Evolutionary conservation across 257 asterid species (phyloP), one percentile per base, ranked within the genome.

Genomic region (Petunia secreta): DNA sequence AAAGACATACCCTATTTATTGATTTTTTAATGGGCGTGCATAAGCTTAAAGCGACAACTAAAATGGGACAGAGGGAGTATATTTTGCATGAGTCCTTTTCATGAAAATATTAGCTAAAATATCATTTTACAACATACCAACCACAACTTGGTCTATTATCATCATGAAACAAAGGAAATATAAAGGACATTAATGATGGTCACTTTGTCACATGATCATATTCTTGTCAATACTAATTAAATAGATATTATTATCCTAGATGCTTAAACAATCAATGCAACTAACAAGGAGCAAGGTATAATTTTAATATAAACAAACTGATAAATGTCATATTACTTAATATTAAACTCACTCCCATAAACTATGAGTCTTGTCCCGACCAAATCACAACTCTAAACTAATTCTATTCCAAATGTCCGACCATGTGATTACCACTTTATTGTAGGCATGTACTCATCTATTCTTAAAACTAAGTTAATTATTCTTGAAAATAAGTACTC

Each of bases 191-290:
- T 71, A 48, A 48, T 48, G 13, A 48, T 71, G 60, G 44, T 46
- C 59, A 54, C n/a, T 54, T 54, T 54, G 6, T 54, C 77, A 71
- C 34, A 71, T 50, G 77, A 71, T 71, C 60, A 71, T 11, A 25
- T 71, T 71, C 60, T 71, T 71, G 62, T n/a, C 8, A 71, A 48
- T 48, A 34, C 43, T 71, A 71, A 71, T 5, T 25, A 25, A 25
- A 25, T 25, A 25, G 60, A 2, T 10, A 50, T 48, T 34, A 48
- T 37, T 2, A 48, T 48, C 60, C 50, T 40, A 34, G 1, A 48
- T 34, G 60, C 34, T 48, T 71, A 71, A 71, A 71, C 34, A 71
- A 48, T 10, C 11, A 71, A 48, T 10, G 10, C 14, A 71, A 71
- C 25, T 48, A 71, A 34, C 44, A 71, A 34, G 50, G 60, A 71